Base-by-base conservation (phyloP, 179 eudicot genomes). In the Kewa caespitosa region DNA sequence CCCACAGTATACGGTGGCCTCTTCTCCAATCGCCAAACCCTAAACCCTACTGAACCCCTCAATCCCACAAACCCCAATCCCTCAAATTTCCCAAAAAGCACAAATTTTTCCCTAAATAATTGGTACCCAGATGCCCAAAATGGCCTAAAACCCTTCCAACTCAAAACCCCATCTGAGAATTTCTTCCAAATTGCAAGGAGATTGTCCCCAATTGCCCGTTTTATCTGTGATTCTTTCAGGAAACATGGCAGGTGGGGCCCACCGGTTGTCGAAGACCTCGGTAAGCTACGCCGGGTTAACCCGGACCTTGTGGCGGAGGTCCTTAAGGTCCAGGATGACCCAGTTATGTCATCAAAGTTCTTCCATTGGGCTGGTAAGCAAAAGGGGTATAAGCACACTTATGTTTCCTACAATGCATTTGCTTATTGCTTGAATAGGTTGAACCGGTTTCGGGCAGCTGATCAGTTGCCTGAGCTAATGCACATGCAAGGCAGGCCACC, bases 341-440 rank as follows among this genome's bases (percentile, higher is more conserved):
- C 95, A 0, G 64, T 72, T 34, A 25, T 89, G 31, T 82, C 92
- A 12, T 83, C 99, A 63, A 93, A 88, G 89, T 91, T 95, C 86
- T 95, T 95, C 72, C 89, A 89, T 72, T 94, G 98, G 98, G 97
- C 97, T 73, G 97, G 99, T 81, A 95, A 91, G 83, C 97, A 95
- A 76, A 95, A 93, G 84, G 97, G 99, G 8, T 95, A 87, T 74
- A 82, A 81, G 64, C 99, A 95, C 73, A 93, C 84, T 82, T 95
- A 83, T 57, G 85, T 85, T 65, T 84, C 91, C 74, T 95, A 95
- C 46, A 93, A 95, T 83, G 99, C 99, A 1, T 91, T 90, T 81
- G 85, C 92, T 36, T 91, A 93, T 82, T 91, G 91, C 50, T 80
- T 95, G 88, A 93, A 90, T 57, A 80, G 97, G 48, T 80, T 81